A percentile compares a stretch with the other conserved stretches of the same genome.
Evolutionary conservation across 805 yeast species (phyloP).

Genomic region (Suhomyces vadensis): DNA sequence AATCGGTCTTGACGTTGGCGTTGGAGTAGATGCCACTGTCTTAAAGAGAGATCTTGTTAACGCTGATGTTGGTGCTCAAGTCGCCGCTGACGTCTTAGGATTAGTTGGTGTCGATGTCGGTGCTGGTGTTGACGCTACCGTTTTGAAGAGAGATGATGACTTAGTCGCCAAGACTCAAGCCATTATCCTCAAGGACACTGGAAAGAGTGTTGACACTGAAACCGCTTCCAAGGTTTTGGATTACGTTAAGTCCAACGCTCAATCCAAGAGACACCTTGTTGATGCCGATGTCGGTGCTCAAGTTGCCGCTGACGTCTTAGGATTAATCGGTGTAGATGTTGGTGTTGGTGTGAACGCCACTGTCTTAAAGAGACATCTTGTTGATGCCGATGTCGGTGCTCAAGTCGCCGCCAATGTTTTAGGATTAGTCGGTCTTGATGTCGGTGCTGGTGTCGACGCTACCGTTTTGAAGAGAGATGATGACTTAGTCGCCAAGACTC

Average conservation of each 20-base stretch:
- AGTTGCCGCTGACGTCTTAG: constrained; percentile 11
- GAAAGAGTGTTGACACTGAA: constrained; percentile 9
- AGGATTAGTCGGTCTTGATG: constrained; percentile 3
- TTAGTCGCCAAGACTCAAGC: constrained; percentile 9
- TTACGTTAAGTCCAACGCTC: constrained; percentile 8
- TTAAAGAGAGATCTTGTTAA: constrained; percentile 16
- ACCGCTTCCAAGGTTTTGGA: constrained; percentile 8
- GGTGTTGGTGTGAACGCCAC: constrained; percentile 10
- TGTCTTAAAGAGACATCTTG: constrained; percentile 16
- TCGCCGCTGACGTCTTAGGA: constrained; percentile 8
- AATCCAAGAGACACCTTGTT: constrained; percentile 7
- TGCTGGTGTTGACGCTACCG: constrained; percentile 6
- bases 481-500: constrained; percentile 10
- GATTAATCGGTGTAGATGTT: constrained; percentile 11
- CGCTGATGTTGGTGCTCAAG: constrained; percentile 16
- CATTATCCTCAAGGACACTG: constrained; percentile 4
- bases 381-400: constrained; percentile 17
- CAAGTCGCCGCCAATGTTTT: constrained; percentile 9
- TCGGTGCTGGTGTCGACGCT: constrained; percentile 4
- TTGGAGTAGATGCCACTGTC: constrained; percentile 14
- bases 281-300: constrained; percentile 10
- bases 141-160: constrained; percentile 7
- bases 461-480: constrained; percentile 7
- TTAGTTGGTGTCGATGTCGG: constrained; percentile 2
- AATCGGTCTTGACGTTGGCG: constrained; percentile 12